These are phyloP conservation scores for Rubia peregrina DNA, from an alignment of 305 asterid species.

Conservation along the genomic window DNA sequence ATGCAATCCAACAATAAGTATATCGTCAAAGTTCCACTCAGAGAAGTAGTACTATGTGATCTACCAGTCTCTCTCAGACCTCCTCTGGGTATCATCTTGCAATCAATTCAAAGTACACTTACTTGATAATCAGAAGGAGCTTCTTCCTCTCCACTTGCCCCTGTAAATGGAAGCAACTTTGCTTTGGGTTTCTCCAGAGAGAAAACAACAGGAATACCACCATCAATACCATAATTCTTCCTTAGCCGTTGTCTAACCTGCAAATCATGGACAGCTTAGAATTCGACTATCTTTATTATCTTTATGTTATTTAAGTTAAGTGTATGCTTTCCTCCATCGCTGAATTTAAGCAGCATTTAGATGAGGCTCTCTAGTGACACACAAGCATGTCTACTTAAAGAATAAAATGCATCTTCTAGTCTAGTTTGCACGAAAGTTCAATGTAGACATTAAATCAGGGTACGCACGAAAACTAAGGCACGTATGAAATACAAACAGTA, in stretches of 20 bases:
- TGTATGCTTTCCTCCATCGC: not conserved
- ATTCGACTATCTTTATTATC: not conserved
- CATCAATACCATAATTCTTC: conserved; percentile 81
- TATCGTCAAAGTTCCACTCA: not conserved
- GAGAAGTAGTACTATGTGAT: not conserved
- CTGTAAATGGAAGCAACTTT: conserved; percentile 90
- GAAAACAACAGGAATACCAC: conserved; percentile 94
- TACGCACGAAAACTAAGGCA: conserved; percentile 1
- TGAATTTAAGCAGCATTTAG: not conserved
- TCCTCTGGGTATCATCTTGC: not conserved
- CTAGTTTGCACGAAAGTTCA: not conserved
- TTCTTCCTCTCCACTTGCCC: conserved; percentile 80
- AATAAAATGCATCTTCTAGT: conserved; percentile 3
- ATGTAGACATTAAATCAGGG: not conserved
- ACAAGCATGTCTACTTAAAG: not conserved
- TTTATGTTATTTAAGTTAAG: not conserved
- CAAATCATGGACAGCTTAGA: not conserved
- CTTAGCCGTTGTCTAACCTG: conserved; percentile 88
- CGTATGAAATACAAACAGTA: conserved; percentile 12
- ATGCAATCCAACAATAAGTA: conserved; percentile 1
- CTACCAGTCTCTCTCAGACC: not conserved
- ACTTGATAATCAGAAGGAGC: conserved; percentile 98
- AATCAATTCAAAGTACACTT: conserved; percentile 20
- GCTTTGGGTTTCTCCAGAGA: conserved; percentile 92
- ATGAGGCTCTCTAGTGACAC: not conserved